phyloP scores from a whole-genome alignment of 306 rosid species.

The Carpinus fangiana region DNA sequence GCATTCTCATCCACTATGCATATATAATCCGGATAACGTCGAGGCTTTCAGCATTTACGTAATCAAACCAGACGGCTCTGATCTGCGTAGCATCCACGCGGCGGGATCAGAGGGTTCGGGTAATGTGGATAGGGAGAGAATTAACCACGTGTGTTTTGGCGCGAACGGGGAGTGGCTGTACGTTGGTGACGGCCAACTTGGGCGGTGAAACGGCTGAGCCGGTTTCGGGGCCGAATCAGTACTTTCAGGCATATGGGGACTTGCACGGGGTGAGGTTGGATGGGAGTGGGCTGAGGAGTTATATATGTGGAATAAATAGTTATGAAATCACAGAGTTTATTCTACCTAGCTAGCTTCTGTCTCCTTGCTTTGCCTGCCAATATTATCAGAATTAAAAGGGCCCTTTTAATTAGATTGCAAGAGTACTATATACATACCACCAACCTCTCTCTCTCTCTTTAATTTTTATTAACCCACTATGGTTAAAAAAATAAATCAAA shows the following conservation, averaged over 20 bases:
- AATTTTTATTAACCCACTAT: too few relatives aligned
- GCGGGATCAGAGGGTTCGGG: constrained; percentile 40
- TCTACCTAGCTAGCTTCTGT: too few relatives aligned
- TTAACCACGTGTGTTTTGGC: constrained; percentile 84
- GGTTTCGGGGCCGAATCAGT: constrained; percentile 74
- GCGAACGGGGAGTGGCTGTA: constrained; percentile 76
- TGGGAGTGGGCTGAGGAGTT: constrained; percentile 78
- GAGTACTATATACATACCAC: too few relatives aligned
- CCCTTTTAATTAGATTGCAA: too few relatives aligned
- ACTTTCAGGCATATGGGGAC: constrained; percentile 92
- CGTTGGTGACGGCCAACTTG: too few relatives aligned
- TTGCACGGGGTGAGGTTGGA: constrained; percentile 60
- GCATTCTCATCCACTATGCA: constrained; percentile 84
- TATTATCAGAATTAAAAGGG: too few relatives aligned
- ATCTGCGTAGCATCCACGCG: constrained; percentile 55
- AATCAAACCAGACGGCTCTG: constrained; percentile 64
- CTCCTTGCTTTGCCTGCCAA: too few relatives aligned
- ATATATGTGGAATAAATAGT: too few relatives aligned
- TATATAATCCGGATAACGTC: constrained; percentile 4
- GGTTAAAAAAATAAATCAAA: too few relatives aligned
- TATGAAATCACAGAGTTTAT: too few relatives aligned
- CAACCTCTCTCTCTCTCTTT: too few relatives aligned
- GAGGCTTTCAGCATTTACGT: constrained; percentile 66
- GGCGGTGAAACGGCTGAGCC: constrained; percentile 80
- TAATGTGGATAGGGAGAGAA: constrained; percentile 59